Base-by-base conservation (phyloP, 1,284 basidiomycete genomes). In the Ganoderma leucocontextum region DNA sequence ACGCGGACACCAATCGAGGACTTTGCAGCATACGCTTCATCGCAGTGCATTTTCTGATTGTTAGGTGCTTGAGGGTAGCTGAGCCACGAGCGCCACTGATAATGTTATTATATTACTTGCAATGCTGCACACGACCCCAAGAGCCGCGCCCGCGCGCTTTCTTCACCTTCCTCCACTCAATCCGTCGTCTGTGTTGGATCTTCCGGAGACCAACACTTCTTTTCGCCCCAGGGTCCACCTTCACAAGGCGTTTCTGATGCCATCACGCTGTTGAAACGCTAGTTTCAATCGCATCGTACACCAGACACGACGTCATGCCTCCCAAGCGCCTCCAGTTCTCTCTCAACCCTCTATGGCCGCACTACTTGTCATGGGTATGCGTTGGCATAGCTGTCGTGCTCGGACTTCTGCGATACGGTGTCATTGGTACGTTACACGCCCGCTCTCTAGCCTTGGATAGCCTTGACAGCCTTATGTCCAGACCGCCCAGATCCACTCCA, bases 401-500 rank as follows among this genome's bases (percentile, higher is more conserved):
- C 22, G 89, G 87, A 19, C 69, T 85, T 59, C 71, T 86, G 38
- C 79, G 87, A 59, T 82, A 82, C 75, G 68, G 83, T 29, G 67
- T 90, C 15, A 74, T 85, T 59, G 89, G 90, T 90, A 64, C 64
- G 87, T 79, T 6, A 25, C 10, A 7, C 19, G 4, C 9, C 3
- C 62, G 60, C 2, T 33, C 10, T 7, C 6, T 47, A 59, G 35
- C 4, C 61, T 66, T 42, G 36, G 4, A 15, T 25, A 39, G 22
- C 38, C 15, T 25, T 60, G 38, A 60, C 39, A 52, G 33, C 15
- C 25, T 22, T 33, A 36, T 25, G 29, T 42, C 17, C 69, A 95
- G 95, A 93, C 79, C 86, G 85, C 75, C 80, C 84, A 4, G 95
- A 96, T 79, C 87, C 90, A 36, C 83, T 87, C 64, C 91, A 89